Conservation (phyloP, 768 basidiomycete genomes). For the Russula sp. region DNA sequence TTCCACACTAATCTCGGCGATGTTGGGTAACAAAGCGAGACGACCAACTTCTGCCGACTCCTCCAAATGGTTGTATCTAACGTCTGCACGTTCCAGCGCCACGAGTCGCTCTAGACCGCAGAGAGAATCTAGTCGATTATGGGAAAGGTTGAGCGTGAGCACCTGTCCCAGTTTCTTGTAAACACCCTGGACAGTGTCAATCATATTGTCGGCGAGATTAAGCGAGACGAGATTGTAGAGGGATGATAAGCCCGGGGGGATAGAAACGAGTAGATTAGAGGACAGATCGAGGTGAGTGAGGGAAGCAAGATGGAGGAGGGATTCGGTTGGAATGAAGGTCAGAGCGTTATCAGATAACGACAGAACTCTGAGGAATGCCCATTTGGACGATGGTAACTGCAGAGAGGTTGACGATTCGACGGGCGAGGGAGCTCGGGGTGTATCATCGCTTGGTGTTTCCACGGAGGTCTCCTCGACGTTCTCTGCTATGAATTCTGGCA, state of each 20-base stretch:
- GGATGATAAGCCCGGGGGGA: conserved; percentile 67
- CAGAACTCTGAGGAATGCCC: conserved; percentile 70
- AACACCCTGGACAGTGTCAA: conserved; percentile 89
- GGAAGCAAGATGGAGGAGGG: conserved; percentile 59
- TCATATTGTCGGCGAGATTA: conserved; percentile 96
- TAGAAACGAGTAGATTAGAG: conserved; percentile 81
- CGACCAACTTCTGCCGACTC: conserved; percentile 84
- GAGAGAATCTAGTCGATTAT: conserved; percentile 89
- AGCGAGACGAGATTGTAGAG: conserved; percentile 82
- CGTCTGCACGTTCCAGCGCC: conserved; percentile 78
- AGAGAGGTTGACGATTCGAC: conserved; percentile 26
- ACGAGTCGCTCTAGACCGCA: conserved; percentile 89
- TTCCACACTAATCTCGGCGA: conserved; percentile 74
- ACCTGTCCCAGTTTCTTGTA: conserved; percentile 75
- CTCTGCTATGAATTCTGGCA: conserved; percentile 55
- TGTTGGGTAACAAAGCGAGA: conserved; percentile 69
- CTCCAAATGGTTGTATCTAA: conserved; percentile 70
- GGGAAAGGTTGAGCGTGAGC: conserved; percentile 67
- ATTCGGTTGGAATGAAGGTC: conserved; percentile 67
- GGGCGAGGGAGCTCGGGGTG: conserved; percentile 14
- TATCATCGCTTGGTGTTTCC: conserved; percentile 20
- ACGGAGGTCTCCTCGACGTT: conserved; percentile 31
- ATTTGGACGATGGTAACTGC: conserved; percentile 52
- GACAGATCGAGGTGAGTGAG: conserved; percentile 84
- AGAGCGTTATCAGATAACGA: conserved; percentile 74